Evolutionary conservation across 345 rosid species (phyloP), one percentile per base, ranked within the genome.

Genomic region (Combretum micranthum): DNA sequence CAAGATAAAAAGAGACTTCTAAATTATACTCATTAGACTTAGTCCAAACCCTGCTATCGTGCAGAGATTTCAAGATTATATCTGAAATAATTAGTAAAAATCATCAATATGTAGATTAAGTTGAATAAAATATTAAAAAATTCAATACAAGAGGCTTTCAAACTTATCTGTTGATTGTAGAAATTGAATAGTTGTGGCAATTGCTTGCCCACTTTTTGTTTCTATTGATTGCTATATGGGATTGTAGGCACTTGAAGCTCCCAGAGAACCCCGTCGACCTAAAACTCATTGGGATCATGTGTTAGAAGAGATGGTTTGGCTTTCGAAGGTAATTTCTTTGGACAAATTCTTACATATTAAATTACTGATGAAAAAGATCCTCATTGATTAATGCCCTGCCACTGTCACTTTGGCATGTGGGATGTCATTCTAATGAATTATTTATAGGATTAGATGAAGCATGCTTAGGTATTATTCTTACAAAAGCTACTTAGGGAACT

Each of bases 251-350:
- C 87, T 87, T 53, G 99, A 94, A 80, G 97, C 90, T 45, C 96
- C 94, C 26, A 81, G 76, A 80, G 97, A 85, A 69, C 99, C 96
- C 16, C 86, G 77, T 26, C 96, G 99, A 12, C 87, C 90, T 59
- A 94, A 90, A 72, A 64, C 95, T 71, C 99, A 94, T 59, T 94
- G 97, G 99, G 97, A 94, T 79, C 97, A 94, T 81, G 99, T 94
- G 56, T 57, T 94, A 53, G 99, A 87, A 64, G 99, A 94, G 81
- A 94, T 94, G 99, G 71, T 58, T 70, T 94, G 99, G 99, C 75
- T 94, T 53, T 87, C 99, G 26, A 94, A 94, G 97, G 99, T 94
- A 70, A 67, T 32, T 7, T 32, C 9, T 32, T 1, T 9, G 39
- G 39, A 32, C 39, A 32, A 32, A 32, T 2, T 32, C 39, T 32